These are phyloP conservation scores for Triticum timopheevii DNA, from an alignment of 176 grass and related monocot species.

Conservation along the genomic window DNA sequence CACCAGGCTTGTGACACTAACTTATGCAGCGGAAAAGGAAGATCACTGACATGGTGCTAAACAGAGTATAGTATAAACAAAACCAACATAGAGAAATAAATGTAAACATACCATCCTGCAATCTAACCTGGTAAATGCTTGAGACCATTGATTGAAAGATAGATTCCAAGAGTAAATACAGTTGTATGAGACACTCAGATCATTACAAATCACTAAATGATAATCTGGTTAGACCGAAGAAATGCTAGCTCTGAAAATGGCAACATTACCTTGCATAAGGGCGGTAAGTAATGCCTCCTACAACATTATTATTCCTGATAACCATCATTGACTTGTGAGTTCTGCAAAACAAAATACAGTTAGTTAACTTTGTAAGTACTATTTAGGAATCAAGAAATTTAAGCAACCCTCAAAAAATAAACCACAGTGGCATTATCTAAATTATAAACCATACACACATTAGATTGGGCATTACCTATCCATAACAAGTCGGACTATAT, in stretches of 20 bases:
- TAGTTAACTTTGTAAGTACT: not conserved
- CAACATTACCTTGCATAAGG: constrained; percentile 82
- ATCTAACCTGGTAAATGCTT: not conserved
- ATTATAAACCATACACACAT: not conserved
- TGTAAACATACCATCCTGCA: constrained; percentile 6
- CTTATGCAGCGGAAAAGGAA: not conserved
- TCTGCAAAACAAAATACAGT: constrained; percentile 45
- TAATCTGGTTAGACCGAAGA: not conserved
- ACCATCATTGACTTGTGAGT: constrained; percentile 99
- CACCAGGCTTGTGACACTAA: not conserved
- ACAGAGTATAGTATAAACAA: not conserved
- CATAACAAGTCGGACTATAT: constrained; percentile 98
- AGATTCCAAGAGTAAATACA: not conserved
- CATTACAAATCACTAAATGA: not conserved
- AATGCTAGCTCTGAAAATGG: not conserved
- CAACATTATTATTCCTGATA: constrained; percentile 94
- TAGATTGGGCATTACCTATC: constrained; percentile 63
- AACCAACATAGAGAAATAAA: constrained; percentile 6
- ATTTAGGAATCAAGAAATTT: not conserved
- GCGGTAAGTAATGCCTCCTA: constrained; percentile 97
- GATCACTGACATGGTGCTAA: not conserved
- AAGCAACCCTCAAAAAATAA: not conserved
- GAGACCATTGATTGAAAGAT: constrained; percentile 21
- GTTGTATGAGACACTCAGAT: constrained; percentile 1
- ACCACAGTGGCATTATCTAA: not conserved